Conservation (phyloP, 129 eudicot species). For the Flaveria brownii region DNA sequence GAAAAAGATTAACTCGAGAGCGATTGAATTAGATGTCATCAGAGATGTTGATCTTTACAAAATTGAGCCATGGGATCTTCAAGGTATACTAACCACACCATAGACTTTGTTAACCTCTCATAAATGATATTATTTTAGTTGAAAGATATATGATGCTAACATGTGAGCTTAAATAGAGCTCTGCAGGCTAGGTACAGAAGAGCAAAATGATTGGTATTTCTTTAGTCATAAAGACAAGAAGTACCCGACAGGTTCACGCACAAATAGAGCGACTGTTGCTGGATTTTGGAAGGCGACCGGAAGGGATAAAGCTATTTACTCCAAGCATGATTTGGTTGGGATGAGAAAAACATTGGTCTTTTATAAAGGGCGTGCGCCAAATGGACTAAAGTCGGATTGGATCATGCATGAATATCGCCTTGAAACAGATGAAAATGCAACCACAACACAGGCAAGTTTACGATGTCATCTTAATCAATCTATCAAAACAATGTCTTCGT, state of each 20-base stretch:
- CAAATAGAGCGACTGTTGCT: constrained; percentile 88
- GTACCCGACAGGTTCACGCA: constrained; percentile 93
- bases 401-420: constrained; percentile 98
- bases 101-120: constrained; percentile 13
- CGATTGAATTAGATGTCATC: constrained; percentile 78
- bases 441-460: constrained; percentile 52
- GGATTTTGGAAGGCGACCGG: constrained; percentile 99
- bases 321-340: constrained; percentile 82
- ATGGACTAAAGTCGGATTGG: constrained; percentile 92
- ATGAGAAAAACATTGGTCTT: constrained; percentile 93
- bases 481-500: neutral
- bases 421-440: constrained; percentile 79
- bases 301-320: constrained; percentile 89
- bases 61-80: constrained; percentile 97
- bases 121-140: neutral
- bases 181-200: constrained; percentile 83
- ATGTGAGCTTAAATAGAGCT: constrained; percentile 46
- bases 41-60: constrained; percentile 88
- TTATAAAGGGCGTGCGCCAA: constrained; percentile 91
- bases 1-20: too few species aligned
- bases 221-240: constrained; percentile 95
- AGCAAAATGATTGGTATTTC: constrained; percentile 88
- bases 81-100: constrained; percentile 46
- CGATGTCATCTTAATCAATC: neutral
- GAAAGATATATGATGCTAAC: neutral